A percentile compares a stretch with the other conserved stretches of the same genome.
phyloP scores from a whole-genome alignment of 1,284 basidiomycete species.

The Ceratobasidium sp. region DNA sequence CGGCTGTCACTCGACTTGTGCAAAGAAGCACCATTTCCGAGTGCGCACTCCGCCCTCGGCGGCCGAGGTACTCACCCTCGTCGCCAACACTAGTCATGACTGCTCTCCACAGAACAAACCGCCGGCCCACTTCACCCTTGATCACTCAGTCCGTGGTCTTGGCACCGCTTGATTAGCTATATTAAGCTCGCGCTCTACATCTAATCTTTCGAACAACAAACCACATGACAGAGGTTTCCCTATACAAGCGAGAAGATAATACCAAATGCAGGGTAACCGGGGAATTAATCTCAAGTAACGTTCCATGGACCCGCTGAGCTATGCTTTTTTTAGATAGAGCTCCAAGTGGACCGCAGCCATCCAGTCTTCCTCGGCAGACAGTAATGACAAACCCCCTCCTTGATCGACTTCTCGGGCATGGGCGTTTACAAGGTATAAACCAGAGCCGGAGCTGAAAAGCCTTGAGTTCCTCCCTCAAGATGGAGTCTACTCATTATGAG shows the following conservation, averaged over 20 bases:
- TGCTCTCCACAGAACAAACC: not conserved
- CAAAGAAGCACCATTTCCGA: no score
- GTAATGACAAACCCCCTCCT: not conserved
- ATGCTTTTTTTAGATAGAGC: conserved; percentile 5
- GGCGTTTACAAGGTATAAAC: not conserved
- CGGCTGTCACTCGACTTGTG: no score
- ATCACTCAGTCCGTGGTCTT: not conserved
- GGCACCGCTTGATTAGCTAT: conserved; percentile 3
- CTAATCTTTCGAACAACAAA: not conserved
- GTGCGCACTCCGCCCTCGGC: not conserved
- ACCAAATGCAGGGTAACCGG: not conserved
- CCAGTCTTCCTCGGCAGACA: not conserved
- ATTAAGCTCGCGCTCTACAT: not conserved
- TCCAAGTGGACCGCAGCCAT: not conserved
- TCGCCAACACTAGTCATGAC: no score
- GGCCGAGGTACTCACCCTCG: not conserved
- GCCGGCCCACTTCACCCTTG: not conserved
- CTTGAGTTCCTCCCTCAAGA: not conserved
- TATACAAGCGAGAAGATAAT: not conserved
- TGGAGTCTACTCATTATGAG: conserved; percentile 24
- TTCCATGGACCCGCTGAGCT: not conserved
- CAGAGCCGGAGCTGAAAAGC: not conserved
- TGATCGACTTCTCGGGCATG: not conserved
- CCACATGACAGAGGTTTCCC: not conserved
- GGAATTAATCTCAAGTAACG: not conserved